phyloP scores from a whole-genome alignment of 2,329 filamentous ascomycete species.

The Dothideomycetes sp. region DNA sequence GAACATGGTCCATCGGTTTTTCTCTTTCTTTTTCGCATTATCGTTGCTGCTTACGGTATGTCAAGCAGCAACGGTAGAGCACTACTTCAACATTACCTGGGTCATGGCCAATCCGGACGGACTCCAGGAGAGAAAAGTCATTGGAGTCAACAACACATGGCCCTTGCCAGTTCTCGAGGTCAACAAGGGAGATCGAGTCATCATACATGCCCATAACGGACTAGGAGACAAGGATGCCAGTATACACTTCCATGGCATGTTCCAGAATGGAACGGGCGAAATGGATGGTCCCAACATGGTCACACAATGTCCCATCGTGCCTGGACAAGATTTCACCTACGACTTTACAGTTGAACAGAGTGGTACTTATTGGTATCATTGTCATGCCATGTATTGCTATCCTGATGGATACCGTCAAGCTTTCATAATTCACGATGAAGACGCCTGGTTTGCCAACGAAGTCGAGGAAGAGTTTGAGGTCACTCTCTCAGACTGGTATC shows the following conservation, averaged over 20 bases:
- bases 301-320: conserved; percentile 58
- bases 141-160: conserved; percentile 65
- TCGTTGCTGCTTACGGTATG: conserved; percentile 20
- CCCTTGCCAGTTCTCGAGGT: conserved; percentile 64
- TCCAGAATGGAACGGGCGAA: conserved; percentile 63
- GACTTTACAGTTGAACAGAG: conserved; percentile 50
- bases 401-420: conserved; percentile 61
- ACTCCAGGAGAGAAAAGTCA: conserved; percentile 39
- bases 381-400: conserved; percentile 54
- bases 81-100: conserved; percentile 48
- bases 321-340: conserved; percentile 56
- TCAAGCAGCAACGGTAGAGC: conserved; percentile 31
- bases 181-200: conserved; percentile 62
- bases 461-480: conserved; percentile 54
- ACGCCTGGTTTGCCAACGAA: conserved; percentile 43
- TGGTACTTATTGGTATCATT: conserved; percentile 54
- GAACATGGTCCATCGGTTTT: conserved; percentile 37
- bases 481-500: conserved; percentile 67
- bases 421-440: conserved; percentile 54
- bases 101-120: conserved; percentile 47
- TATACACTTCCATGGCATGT: conserved; percentile 71
- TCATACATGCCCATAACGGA: conserved; percentile 60
- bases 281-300: conserved; percentile 66
- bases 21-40: conserved; percentile 33
- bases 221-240: conserved; percentile 55